A percentile compares a stretch with the other conserved stretches of the same genome.
These are phyloP conservation scores for Yamadazyma membranifaciens DNA, from an alignment of 1,139 yeast genomes.

Conservation along the genomic window DNA sequence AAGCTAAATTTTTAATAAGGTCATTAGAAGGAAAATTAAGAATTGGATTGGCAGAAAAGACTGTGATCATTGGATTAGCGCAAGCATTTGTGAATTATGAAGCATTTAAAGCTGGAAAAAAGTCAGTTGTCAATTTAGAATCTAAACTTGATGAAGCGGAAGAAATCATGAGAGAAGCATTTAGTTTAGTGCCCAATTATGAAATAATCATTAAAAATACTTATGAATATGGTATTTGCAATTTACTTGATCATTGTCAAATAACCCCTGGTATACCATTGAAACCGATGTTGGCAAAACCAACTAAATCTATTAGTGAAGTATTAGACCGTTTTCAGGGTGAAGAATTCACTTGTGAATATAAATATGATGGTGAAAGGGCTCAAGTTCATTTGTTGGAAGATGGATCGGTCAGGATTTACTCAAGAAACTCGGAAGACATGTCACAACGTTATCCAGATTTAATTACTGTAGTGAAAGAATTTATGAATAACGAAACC, in stretches of 20 bases:
- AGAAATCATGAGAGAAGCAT: slow-evolving; percentile 78
- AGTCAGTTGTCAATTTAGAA: slow-evolving; percentile 18
- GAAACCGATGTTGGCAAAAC: slow-evolving; percentile 98
- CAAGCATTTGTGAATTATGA: slow-evolving; percentile 77
- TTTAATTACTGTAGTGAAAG: slow-evolving; percentile 64
- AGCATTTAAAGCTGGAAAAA: slow-evolving; percentile 19
- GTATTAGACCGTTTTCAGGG: slow-evolving; percentile 86
- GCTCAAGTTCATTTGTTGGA: slow-evolving; percentile 84
- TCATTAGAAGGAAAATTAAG: slow-evolving; percentile 90
- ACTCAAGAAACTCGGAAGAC: slow-evolving; percentile 93
- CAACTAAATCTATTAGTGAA: slow-evolving; percentile 89
- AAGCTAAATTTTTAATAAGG: slow-evolving; percentile 87
- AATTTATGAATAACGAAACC: slow-evolving; percentile 46
- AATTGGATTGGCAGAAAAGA: slow-evolving; percentile 91
- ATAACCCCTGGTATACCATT: slow-evolving; percentile 91
- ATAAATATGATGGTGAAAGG: slow-evolving; percentile 96
- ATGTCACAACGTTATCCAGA: slow-evolving; percentile 98
- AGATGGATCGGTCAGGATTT: slow-evolving; percentile 70
- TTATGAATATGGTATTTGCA: slow-evolving; percentile 62
- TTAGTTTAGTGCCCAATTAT: slow-evolving; percentile 89
- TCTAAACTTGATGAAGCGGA: slow-evolving; percentile 61
- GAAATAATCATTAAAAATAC: slow-evolving; percentile 70
- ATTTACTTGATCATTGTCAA: slow-evolving; percentile 65
- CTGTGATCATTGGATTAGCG: slow-evolving; percentile 79
- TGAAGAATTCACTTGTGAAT: slow-evolving; percentile 88